These are phyloP conservation scores for Peronospora tabacina DNA, from an alignment of 352 stramenopile genomes.

Conservation along the genomic window DNA sequence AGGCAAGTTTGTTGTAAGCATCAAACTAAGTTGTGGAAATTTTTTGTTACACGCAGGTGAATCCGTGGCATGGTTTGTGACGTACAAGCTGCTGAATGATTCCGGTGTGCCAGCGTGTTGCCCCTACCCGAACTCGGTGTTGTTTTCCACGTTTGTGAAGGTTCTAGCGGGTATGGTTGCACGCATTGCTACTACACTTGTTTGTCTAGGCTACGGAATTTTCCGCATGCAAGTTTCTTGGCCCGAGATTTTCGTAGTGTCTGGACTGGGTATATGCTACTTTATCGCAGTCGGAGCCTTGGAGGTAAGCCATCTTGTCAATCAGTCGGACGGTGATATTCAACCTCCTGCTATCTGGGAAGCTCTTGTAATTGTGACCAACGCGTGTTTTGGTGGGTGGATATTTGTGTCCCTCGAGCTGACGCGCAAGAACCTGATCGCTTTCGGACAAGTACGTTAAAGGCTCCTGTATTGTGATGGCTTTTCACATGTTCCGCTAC, in stretches of 20 bases:
- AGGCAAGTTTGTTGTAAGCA: not conserved
- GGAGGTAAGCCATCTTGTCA: slow-evolving; percentile 73
- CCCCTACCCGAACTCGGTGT: slow-evolving; percentile 56
- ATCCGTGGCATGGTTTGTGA: slow-evolving; percentile 66
- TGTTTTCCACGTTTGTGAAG: slow-evolving; percentile 68
- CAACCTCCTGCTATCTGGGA: slow-evolving; percentile 68
- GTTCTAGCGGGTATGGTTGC: slow-evolving; percentile 68
- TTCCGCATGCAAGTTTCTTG: slow-evolving; percentile 63
- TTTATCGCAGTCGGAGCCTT: slow-evolving; percentile 68
- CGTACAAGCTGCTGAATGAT: slow-evolving; percentile 66
- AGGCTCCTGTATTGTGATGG: not conserved
- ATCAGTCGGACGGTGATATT: slow-evolving; percentile 62
- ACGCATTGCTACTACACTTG: slow-evolving; percentile 63
- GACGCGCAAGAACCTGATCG: slow-evolving; percentile 70
- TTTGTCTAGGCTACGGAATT: slow-evolving; percentile 79
- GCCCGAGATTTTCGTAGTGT: slow-evolving; percentile 67
- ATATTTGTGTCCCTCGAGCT: slow-evolving; percentile 77
- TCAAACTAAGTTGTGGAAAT: not conserved
- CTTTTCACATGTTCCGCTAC: not conserved
- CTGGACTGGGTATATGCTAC: slow-evolving; percentile 71
- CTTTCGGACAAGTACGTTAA: slow-evolving; percentile 59
- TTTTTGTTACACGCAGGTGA: slow-evolving; percentile 33
- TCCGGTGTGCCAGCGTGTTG: slow-evolving; percentile 68
- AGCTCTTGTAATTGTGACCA: slow-evolving; percentile 65
- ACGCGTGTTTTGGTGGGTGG: slow-evolving; percentile 77